Base-by-base conservation (phyloP, 1,139 yeast genomes). In the Saccharomyces hybrid region DNA sequence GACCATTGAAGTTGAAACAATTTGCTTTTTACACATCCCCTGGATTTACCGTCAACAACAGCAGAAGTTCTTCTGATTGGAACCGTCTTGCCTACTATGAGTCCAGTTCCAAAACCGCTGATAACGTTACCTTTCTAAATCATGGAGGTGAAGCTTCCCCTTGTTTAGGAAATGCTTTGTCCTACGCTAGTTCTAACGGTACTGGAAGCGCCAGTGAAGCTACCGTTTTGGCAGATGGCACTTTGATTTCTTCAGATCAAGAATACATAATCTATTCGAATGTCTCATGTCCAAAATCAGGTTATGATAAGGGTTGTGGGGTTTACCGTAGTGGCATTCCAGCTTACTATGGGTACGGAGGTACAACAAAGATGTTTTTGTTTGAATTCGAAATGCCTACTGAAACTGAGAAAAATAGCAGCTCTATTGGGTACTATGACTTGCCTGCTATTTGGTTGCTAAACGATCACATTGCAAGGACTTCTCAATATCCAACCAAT, bases 391-490 rank as follows among this genome's bases (percentile, higher is more conserved):
- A 75, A 63, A 81, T 83, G 81, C 90, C 90, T 58, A 65, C 71
- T 51, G 81, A 78, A 58, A 59, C 72, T 1, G 61, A 61, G 23
- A 55, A 59, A 25, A 71, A 72, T 58, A 75, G 75, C 52, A 62
- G 76, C 41, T 73, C 76, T 51, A 57, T 64, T 54, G 63, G 59
- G 16, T 65, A 61, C 57, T 71, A 73, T 53, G 85, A 85, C 69
- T 77, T 85, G 85, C 90, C 93, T 51, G 91, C 90, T 54, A 80
- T 85, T 62, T 85, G 93, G 70, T 75, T 85, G 63, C 73, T 85
- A 68, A 85, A 85, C 67, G 88, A 88, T 54, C 81, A 83, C 70
- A 83, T 85, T 65, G 87, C 91, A 70, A 82, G 93, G 78, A 85
- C 91, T 55, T 76, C 87, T 53, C 91, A 85, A 73, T 85, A 85